Evolutionary conservation across 768 basidiomycete genomes (phyloP).

Genomic region (Boletellus sp.): DNA sequence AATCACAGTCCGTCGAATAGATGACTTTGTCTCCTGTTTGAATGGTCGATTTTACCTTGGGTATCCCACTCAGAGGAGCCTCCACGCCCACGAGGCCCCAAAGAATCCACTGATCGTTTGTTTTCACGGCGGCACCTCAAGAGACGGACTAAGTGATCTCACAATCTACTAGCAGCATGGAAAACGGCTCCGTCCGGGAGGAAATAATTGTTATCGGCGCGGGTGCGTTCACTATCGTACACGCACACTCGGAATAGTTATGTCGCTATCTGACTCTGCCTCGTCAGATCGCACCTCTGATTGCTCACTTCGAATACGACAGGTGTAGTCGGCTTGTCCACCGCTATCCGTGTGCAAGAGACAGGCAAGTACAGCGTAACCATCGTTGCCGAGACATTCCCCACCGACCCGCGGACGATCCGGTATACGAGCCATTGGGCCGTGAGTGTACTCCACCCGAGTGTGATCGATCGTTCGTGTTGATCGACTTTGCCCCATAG

Average conservation of each 20-base stretch:
- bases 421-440: conserved; percentile 83
- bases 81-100: no score
- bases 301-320: not conserved
- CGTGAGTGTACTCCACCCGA: conserved; percentile 38
- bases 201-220: conserved; percentile 40
- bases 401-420: conserved; percentile 69
- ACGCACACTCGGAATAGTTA: not conserved
- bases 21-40: no score
- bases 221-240: conserved; percentile 24
- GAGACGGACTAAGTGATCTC: no score
- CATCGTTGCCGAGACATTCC: conserved; percentile 67
- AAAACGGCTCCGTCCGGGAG: conserved; percentile 10
- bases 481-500: conserved; percentile 34
- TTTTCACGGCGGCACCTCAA: no score
- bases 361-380: conserved; percentile 58
- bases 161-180: no score
- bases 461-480: not conserved
- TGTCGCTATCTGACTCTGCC: no score
- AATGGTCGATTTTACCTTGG: no score
- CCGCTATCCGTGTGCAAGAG: conserved; percentile 68
- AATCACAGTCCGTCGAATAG: no score
- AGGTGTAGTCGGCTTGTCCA: conserved; percentile 80
- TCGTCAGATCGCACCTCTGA: no score
- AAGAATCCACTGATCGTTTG: no score
- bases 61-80: no score